Base-by-base conservation (phyloP, 495 filamentous ascomycete genomes). In the Aspergillus haitiensis region DNA sequence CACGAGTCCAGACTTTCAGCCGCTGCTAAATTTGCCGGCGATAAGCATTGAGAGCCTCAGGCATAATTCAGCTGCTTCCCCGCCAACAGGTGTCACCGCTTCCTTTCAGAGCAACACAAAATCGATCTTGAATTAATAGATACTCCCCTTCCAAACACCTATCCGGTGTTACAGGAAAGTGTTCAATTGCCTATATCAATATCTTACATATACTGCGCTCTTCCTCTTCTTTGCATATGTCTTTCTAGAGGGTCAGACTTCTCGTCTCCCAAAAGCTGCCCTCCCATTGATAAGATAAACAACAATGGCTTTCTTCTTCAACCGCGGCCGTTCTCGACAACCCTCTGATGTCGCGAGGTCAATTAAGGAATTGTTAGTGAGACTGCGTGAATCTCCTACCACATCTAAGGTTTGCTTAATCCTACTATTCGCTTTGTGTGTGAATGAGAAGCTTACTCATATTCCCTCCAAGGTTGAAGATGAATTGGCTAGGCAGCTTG, bases 291-390 rank as follows among this genome's bases (percentile, higher is more conserved):
- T 59, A 49, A 59, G 44, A 48, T 27, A 63, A 56, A 52, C 53
- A 55, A 57, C 62, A 55, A 96, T 97, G 91, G 89, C 94, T 21
- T 99, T 99, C 77, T 84, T 98, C 61, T 97, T 97, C 71, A 86
- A 85, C 55, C 81, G 92, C 66, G 85, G 82, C 67, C 75, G 76
- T 52, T 73, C 77, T 37, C 75, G 76, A 47, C 75, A 77, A 55
- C 78, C 88, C 51, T 71, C 77, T 33, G 86, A 89, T 46, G 68
- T 88, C 59, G 82, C 77, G 8, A 78, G 75, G 64, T 74, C 80
- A 21, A 82, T 82, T 32, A 87, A 83, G 64, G 85, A 88, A 44
- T 70, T 83, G 36, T 62, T 85, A 52, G 56, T 71, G 36, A 78
- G 75, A 59, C 64, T 86, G 56, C 75, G 75, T 59, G 79, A 82